Evolutionary conservation across 305 asterid species (phyloP), one percentile per base, ranked within the genome.

Genomic region (Fraxinus sp.): DNA sequence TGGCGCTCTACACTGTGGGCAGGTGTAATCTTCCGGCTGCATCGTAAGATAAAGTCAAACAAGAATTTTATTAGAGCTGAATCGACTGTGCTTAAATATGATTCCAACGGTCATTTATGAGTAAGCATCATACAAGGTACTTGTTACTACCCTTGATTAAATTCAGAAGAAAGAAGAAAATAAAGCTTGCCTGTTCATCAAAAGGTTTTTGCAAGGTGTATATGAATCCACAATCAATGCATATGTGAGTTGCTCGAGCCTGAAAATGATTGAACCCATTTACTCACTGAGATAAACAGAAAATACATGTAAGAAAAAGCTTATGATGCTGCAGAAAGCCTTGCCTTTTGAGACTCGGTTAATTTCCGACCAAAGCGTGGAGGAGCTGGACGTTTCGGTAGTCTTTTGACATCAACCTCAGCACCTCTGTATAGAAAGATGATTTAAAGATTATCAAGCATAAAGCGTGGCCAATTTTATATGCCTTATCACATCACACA

Each of bases 151-250:
- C 9, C 8, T 76, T 35, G 5, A 26, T 24, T 35, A 24, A 43
- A 73, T 18, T n/a, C 28, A 82, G 77, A 4, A 64, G 36, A 80
- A 20, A 46, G 28, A 30, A 78, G 84, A 74, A 73, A 77, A 43
- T 79, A 77, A 30, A 83, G 79, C 90, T 90, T 88, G 92, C 99
- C 92, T 90, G 97, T 4, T 96, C 99, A 26, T 96, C 97, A 46
- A 96, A 96, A 52, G 98, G 82, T 83, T 96, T 96, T 71, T 71
- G 81, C 74, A 91, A 89, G 30, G 97, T 94, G 91, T 96, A 96
- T 68, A 96, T 93, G 90, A 88, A 96, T 82, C 99, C 99, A 81
- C 99, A 96, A 77, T 94, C 99, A 13, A 96, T 95, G 93, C 99
- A 96, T 79, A 94, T 96, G 84, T 96, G 99, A 80, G 95, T 93